A percentile compares a stretch with the other conserved stretches of the same genome.
These are phyloP conservation scores for Thymus quinquecostatus DNA, from an alignment of 257 asterid genomes.

Conservation along the genomic window DNA sequence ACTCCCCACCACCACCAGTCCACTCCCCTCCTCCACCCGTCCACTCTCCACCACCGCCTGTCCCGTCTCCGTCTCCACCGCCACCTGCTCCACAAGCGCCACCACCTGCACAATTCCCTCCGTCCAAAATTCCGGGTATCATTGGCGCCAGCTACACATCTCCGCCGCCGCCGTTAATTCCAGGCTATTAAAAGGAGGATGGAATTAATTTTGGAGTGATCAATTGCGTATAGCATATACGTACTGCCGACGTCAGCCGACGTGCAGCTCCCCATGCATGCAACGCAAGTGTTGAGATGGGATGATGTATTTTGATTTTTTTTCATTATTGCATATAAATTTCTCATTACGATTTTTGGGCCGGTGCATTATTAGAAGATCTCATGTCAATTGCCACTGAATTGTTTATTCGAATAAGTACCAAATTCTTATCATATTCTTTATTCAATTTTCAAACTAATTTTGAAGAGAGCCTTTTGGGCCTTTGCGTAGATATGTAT, in stretches of 20 bases:
- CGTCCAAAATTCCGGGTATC: slow-evolving; percentile 35
- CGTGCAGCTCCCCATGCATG: too few relatives aligned
- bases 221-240: slow-evolving; percentile 4
- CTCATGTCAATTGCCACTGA: too few relatives aligned
- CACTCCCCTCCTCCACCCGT: slow-evolving; percentile 33
- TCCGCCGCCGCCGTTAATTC: slow-evolving; percentile 66
- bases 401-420: too few relatives aligned
- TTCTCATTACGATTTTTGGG: too few relatives aligned
- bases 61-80: slow-evolving; percentile 20
- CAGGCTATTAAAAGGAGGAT: slow-evolving; percentile 56
- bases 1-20: slow-evolving; percentile 29
- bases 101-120: slow-evolving; percentile 35
- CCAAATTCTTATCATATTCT: too few relatives aligned
- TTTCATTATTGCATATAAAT: too few relatives aligned
- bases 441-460: too few relatives aligned
- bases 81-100: slow-evolving; percentile 33
- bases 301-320: too few relatives aligned
- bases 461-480: too few relatives aligned
- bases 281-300: too few relatives aligned
- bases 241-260: not conserved
- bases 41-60: slow-evolving; percentile 25
- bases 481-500: too few relatives aligned
- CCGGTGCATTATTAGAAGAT: too few relatives aligned
- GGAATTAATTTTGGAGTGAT: not conserved
- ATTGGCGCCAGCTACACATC: slow-evolving; percentile 47